phyloP scores from a whole-genome alignment of 805 yeast species.

The Schwanniomyces polymorphus region DNA sequence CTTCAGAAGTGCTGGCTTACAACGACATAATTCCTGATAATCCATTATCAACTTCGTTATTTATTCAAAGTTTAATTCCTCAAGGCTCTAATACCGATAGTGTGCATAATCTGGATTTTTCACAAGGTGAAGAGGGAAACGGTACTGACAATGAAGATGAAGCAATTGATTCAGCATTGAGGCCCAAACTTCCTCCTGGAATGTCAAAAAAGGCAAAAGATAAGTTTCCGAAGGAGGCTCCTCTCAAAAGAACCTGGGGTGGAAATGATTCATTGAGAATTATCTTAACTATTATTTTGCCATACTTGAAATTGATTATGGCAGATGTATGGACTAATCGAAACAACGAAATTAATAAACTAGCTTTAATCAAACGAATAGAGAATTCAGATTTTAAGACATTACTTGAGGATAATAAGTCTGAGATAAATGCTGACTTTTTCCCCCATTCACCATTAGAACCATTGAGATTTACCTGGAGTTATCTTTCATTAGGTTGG shows the following conservation, averaged over 20 bases:
- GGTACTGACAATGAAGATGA: conserved; percentile 9
- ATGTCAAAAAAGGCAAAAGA: conserved; percentile 59
- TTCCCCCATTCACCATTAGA: conserved; percentile 42
- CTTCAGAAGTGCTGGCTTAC: conserved; percentile 9
- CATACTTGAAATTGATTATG: conserved; percentile 28
- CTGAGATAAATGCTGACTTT: conserved; percentile 41
- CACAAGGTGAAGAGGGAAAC: background rate
- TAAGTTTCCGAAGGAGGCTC: conserved; percentile 51
- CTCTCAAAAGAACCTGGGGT: conserved; percentile 55
- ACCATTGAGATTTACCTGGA: conserved; percentile 61
- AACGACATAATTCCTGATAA: background rate
- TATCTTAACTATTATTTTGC: conserved; percentile 40
- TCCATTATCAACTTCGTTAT: conserved; percentile 6
- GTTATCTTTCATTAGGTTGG: conserved; percentile 69
- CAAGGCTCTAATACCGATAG: background rate
- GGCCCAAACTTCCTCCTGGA: conserved; percentile 57
- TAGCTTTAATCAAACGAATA: conserved; percentile 39
- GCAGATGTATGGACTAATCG: conserved; percentile 24
- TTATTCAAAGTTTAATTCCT: conserved; percentile 6
- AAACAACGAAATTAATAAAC: conserved; percentile 18
- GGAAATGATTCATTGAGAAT: conserved; percentile 51
- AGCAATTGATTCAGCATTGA: conserved; percentile 39
- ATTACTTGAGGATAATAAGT: conserved; percentile 16
- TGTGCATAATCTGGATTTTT: conserved; percentile 1
- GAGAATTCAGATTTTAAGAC: conserved; percentile 33